Evolutionary conservation across 2,329 filamentous ascomycete genomes (phyloP), one percentile per base, ranked within the genome.

Genomic region (Parafenestella ontariensis): DNA sequence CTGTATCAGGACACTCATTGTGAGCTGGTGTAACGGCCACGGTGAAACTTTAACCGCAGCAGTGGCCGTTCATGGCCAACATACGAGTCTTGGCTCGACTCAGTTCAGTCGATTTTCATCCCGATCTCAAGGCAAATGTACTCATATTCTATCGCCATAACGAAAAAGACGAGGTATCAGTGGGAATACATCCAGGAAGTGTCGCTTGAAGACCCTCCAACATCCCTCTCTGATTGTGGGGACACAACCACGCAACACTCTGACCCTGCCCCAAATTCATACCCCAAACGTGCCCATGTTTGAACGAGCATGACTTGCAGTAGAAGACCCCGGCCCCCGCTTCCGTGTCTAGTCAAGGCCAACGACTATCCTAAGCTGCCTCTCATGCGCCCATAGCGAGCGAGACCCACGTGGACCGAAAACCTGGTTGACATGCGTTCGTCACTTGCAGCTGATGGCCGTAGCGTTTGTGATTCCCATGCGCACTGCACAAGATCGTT

Each of bases 391-490:
- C 41, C 28, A 45, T 29, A 6, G 11, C n/a, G 15, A 23, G 33
- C 36, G 18, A 46, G 39, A 13, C n/a, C 33, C 28, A 39, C 40
- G 49, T 49, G 46, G 13, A 43, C 36, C 18, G 11, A 21, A 31
- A 34, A 31, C 36, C 44, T 24, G 44, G 34, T 42, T 43, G 15
- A 34, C 21, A 31, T 21, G 48, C 26, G 40, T 59, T 49, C 46
- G 52, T 46, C 44, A 58, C 54, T 31, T 56, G 58, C 60, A 62
- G 46, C 54, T 64, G 62, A 60, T 62, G 58, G 54, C 46, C 18
- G 47, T 31, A 52, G 43, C 34, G 62, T 65, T 62, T 64, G 62
- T 57, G 58, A 65, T 61, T 49, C 44, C 18, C 44, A 13, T 31
- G 31, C 20, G 36, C 49, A 36, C 40, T 41, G 37, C 39, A 45